phyloP scores from a whole-genome alignment of 495 filamentous ascomycete genomes.

The Bombardia bombarda region DNA sequence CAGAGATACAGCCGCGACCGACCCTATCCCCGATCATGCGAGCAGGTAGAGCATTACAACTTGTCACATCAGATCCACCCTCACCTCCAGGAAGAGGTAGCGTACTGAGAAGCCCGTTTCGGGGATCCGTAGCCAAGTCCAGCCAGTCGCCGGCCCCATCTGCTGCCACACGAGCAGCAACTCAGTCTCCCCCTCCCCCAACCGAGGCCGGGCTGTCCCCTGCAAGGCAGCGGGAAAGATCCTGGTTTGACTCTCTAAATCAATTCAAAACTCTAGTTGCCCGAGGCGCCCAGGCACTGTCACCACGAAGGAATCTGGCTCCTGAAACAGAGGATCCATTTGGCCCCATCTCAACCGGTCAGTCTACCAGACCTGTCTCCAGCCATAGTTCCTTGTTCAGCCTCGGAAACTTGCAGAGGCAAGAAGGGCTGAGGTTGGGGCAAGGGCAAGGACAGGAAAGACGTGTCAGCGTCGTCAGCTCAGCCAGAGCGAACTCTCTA shows the following conservation, averaged over 20 bases:
- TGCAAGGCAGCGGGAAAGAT: slow-evolving; percentile 7
- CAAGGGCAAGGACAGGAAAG: slow-evolving; percentile 3
- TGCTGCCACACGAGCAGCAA: background rate
- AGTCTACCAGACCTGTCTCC: slow-evolving; percentile 7
- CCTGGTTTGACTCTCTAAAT: slow-evolving; percentile 18
- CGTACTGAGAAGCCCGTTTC: slow-evolving; percentile 44
- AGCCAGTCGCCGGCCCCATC: slow-evolving; percentile 21
- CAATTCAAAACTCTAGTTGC: slow-evolving; percentile 20
- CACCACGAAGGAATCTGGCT: too few species aligned
- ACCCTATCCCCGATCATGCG: slow-evolving; percentile 45
- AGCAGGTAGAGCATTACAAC: slow-evolving; percentile 41
- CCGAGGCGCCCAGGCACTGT: slow-evolving; percentile 18
- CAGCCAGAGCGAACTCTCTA: slow-evolving; percentile 10
- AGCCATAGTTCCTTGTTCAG: slow-evolving; percentile 15
- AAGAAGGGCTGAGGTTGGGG: background rate
- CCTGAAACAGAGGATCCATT: slow-evolving; percentile 25
- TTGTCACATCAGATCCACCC: slow-evolving; percentile 43
- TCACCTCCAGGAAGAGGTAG: slow-evolving; percentile 37
- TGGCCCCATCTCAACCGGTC: slow-evolving; percentile 16
- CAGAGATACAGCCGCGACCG: slow-evolving; percentile 23
- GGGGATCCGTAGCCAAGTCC: slow-evolving; percentile 28
- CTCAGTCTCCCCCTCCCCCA: slow-evolving; percentile 2
- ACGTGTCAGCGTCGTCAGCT: slow-evolving; percentile 13
- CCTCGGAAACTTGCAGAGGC: slow-evolving; percentile 1
- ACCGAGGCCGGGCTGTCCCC: background rate